These are phyloP conservation scores for Fraxinus platypoda DNA, from an alignment of 305 asterid genomes.

Conservation along the genomic window DNA sequence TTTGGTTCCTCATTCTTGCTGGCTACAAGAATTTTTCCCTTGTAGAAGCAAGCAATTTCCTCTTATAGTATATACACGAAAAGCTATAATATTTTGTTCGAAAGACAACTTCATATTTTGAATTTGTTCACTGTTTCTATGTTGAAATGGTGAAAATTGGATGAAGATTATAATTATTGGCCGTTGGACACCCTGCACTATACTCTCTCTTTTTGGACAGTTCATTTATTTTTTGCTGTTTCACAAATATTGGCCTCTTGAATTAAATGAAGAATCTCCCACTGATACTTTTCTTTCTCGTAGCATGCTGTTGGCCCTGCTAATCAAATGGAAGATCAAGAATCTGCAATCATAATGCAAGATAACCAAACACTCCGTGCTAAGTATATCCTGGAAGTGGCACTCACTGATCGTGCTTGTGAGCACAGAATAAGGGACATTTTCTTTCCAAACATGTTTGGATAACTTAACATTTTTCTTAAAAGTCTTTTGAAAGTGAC, in stretches of 20 bases:
- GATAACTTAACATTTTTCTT: neutral
- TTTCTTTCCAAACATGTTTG: neutral
- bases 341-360: slow-evolving; percentile 37
- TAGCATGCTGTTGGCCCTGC: slow-evolving; percentile 41
- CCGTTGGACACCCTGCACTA: neutral
- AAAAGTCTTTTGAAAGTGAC: too few relatives aligned
- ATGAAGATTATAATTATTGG: neutral
- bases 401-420: slow-evolving; percentile 7
- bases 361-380: slow-evolving; percentile 50
- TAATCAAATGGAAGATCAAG: slow-evolving; percentile 28
- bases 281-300: slow-evolving; percentile 28
- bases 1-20: neutral
- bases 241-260: neutral
- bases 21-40: neutral
- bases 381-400: slow-evolving; percentile 34
- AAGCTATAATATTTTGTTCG: neutral
- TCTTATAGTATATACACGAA: neutral
- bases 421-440: neutral
- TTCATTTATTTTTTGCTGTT: neutral
- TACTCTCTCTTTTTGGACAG: too few relatives aligned
- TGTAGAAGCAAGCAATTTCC: neutral
- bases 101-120: neutral
- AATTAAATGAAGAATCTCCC: neutral
- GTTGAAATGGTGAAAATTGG: neutral
- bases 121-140: neutral